Percentiles rank a stretch among this genome's conserved stretches.
These are phyloP conservation scores for Pestalotiopsis sp. DNA, from an alignment of 2,329 filamentous ascomycete genomes.

Conservation along the genomic window DNA sequence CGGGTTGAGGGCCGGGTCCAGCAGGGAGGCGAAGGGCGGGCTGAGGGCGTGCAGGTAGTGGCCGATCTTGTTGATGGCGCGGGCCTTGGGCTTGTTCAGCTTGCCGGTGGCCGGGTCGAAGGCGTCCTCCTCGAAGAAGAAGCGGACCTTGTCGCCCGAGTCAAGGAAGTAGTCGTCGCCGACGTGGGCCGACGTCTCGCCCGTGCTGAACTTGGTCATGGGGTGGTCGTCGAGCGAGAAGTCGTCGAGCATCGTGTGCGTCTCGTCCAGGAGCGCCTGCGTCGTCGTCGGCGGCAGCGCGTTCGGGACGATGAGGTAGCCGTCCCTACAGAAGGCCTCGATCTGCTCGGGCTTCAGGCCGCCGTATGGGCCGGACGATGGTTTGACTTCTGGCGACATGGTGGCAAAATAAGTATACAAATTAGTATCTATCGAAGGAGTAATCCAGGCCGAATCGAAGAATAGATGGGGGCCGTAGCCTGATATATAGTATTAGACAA, in stretches of 20 bases:
- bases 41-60: slow-evolving; percentile 76
- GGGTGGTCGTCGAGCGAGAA: slow-evolving; percentile 86
- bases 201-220: slow-evolving; percentile 92
- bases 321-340: slow-evolving; percentile 74
- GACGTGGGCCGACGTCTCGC: slow-evolving; percentile 74
- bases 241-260: slow-evolving; percentile 70
- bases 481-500: not conserved
- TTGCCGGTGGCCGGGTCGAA: slow-evolving; percentile 61
- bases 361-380: slow-evolving; percentile 24
- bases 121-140: slow-evolving; percentile 97
- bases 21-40: slow-evolving; percentile 63
- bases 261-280: slow-evolving; percentile 71
- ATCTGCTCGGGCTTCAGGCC: slow-evolving; percentile 76
- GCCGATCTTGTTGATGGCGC: slow-evolving; percentile 88
- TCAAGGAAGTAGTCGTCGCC: slow-evolving; percentile 93
- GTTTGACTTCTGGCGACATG: slow-evolving; percentile 19
- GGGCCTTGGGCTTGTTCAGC: slow-evolving; percentile 77
- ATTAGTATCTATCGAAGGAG: not conserved
- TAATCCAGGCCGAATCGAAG: not conserved
- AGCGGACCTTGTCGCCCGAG: slow-evolving; percentile 89
- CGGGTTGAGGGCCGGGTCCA: slow-evolving; percentile 51
- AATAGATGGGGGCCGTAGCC: not conserved
- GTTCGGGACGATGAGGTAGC: slow-evolving; percentile 85
- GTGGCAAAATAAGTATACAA: not conserved
- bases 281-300: slow-evolving; percentile 72